Conservation (phyloP, 805 yeast genomes). For the Danielia reshetovae region DNA sequence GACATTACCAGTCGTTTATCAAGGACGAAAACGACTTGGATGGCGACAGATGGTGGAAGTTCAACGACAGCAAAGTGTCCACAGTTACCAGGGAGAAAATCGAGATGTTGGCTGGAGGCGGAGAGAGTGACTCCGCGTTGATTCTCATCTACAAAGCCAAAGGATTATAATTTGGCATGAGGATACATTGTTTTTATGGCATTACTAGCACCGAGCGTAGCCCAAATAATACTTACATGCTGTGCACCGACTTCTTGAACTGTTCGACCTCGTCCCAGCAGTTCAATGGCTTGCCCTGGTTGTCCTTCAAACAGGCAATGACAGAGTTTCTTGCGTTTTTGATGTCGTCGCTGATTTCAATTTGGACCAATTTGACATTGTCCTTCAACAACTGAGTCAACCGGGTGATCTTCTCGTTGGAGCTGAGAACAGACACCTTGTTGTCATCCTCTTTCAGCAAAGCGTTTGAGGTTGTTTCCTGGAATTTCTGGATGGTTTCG, state of each 20-base stretch:
- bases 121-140: conserved; percentile 94
- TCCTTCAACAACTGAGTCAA: conserved; percentile 34
- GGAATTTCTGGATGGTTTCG: conserved; percentile 50
- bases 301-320: conserved; percentile 56
- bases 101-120: conserved; percentile 91
- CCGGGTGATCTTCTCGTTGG: conserved; percentile 40
- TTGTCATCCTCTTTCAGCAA: conserved; percentile 33
- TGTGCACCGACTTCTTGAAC: conserved; percentile 57
- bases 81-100: conserved; percentile 76
- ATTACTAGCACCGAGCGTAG: too few relatives aligned
- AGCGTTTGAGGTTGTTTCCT: conserved; percentile 43
- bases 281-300: conserved; percentile 63
- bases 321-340: conserved; percentile 47
- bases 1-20: conserved; percentile 92
- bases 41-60: conserved; percentile 87
- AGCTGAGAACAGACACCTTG: conserved; percentile 25
- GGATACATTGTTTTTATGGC: too few relatives aligned
- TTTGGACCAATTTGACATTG: conserved; percentile 29
- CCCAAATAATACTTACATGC: conserved; percentile 40
- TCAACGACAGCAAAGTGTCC: conserved; percentile 87
- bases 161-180: conserved; percentile 54
- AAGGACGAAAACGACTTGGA: conserved; percentile 60
- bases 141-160: conserved; percentile 81
- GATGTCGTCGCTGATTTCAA: conserved; percentile 36
- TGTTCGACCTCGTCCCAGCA: conserved; percentile 79